Conservation (phyloP, 331 rosid genomes). For the Cydonia oblonga region DNA sequence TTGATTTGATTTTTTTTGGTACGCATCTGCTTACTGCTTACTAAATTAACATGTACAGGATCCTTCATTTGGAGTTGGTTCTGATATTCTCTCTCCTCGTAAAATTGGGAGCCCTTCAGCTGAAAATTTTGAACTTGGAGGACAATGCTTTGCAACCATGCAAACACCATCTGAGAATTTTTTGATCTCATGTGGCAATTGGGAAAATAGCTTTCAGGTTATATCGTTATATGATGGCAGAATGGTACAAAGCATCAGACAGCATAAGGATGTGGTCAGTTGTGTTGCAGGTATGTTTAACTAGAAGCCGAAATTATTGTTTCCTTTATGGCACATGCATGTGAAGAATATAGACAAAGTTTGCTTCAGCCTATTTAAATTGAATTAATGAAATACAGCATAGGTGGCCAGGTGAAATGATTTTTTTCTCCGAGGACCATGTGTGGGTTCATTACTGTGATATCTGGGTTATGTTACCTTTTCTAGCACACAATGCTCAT, state of each 20-base stretch:
- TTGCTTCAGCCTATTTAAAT: neutral
- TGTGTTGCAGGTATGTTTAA: slow-evolving; percentile 79
- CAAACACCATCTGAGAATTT: slow-evolving; percentile 69
- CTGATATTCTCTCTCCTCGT: slow-evolving; percentile 68
- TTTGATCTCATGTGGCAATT: slow-evolving; percentile 87
- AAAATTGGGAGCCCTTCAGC: slow-evolving; percentile 85
- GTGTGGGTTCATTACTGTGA: neutral
- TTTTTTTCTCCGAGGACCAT: neutral
- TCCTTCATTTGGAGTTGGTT: slow-evolving; percentile 80
- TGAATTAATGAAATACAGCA: neutral
- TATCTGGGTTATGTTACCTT: neutral
- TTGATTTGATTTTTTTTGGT: neutral
- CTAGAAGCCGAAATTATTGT: neutral
- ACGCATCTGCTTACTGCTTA: neutral
- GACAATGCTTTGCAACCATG: slow-evolving; percentile 79
- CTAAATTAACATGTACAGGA: slow-evolving; percentile 49
- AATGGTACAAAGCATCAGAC: slow-evolving; percentile 92
- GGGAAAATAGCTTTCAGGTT: slow-evolving; percentile 98
- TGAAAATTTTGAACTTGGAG: slow-evolving; percentile 81
- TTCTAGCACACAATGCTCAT: neutral
- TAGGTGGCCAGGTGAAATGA: neutral
- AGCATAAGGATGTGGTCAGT: slow-evolving; percentile 94
- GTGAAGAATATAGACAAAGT: neutral
- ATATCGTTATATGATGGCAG: slow-evolving; percentile 81
- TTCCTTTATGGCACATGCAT: neutral